Evolutionary conservation across 2,329 filamentous ascomycete genomes (phyloP), one percentile per base, ranked within the genome.

Genomic region (Stemphylium vesicarium): DNA sequence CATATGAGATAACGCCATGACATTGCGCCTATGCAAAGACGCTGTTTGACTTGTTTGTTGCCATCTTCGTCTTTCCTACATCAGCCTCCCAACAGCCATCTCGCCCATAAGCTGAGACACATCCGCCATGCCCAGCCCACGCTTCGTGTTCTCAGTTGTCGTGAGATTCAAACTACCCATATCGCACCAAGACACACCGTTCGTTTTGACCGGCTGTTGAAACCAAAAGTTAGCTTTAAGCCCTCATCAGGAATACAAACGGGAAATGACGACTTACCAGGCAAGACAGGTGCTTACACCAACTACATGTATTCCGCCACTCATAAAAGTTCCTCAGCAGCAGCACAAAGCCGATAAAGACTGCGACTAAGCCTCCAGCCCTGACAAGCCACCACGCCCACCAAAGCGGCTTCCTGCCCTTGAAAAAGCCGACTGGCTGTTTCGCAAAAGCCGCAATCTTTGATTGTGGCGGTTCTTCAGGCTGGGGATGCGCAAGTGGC

Each of bases 341-440:
- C 39, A 97, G 79, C 57, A 96, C 90, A 73, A 98, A 97, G 1
- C 89, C 88, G 36, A 96, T 84, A 32, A 96, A 81, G 31, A 93
- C 89, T n/a, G 87, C 84, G 7, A 96, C 84, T 46, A 99, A 79
- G 20, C 89, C 88, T 0, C 84, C 91, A 1, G 85, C 90, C 15
- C 95, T 85, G 24, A 98, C 83, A 18, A 96, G 77, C 94, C 94
- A 98, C 95, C 95, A 99, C 5, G 81, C 89, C 95, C 95, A 99
- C 95, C 95, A 99, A 7, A 96, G 82, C 18, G 90, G 89, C 74
- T 96, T 96, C 15, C 95, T 85, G 16, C 91, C 92, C 74, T 93
- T 94, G 80, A 98, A 98, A 77, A 97, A 97, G 5, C 86, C 87
- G 0, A 85, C 61, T 0, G 83, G 82, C 49, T 79, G 70, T 59